Conservation (phyloP, 2,329 filamentous ascomycete species). For the Colletotrichum sp. region DNA sequence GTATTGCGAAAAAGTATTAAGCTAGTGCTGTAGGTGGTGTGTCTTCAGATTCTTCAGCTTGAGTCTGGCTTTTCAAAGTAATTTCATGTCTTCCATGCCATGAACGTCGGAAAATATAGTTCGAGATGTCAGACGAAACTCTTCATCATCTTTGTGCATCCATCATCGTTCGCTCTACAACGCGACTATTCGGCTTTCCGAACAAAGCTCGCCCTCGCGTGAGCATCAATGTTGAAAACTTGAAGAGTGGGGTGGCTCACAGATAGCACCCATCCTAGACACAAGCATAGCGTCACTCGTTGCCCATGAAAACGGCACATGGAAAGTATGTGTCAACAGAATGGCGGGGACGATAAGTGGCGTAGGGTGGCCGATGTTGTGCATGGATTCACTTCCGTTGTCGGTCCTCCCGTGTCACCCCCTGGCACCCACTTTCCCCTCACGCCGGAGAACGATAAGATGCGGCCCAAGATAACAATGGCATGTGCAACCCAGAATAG, state of each 20-base stretch:
- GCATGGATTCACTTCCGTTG: neutral
- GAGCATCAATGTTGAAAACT: neutral
- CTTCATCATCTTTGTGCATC: neutral
- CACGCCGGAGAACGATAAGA: neutral
- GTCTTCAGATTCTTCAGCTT: neutral
- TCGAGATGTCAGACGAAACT: neutral
- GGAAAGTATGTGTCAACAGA: neutral
- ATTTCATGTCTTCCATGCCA: neutral
- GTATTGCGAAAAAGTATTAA: neutral
- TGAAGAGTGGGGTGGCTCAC: constrained; percentile 12
- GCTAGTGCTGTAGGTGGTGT: too few species aligned
- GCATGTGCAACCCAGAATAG: neutral
- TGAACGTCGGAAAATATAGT: neutral
- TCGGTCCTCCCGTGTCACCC: neutral
- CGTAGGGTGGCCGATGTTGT: neutral
- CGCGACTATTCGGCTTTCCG: neutral
- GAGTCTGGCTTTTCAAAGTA: neutral
- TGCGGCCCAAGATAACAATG: neutral
- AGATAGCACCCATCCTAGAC: neutral
- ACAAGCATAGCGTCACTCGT: neutral
- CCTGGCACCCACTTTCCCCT: constrained; percentile 13
- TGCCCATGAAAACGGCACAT: neutral
- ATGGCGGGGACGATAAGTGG: neutral
- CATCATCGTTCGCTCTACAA: neutral
- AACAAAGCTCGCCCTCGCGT: neutral